A percentile compares a stretch with the other conserved stretches of the same genome.
Conservation (phyloP, 2,329 filamentous ascomycete species). For the Fusarium sp. region DNA sequence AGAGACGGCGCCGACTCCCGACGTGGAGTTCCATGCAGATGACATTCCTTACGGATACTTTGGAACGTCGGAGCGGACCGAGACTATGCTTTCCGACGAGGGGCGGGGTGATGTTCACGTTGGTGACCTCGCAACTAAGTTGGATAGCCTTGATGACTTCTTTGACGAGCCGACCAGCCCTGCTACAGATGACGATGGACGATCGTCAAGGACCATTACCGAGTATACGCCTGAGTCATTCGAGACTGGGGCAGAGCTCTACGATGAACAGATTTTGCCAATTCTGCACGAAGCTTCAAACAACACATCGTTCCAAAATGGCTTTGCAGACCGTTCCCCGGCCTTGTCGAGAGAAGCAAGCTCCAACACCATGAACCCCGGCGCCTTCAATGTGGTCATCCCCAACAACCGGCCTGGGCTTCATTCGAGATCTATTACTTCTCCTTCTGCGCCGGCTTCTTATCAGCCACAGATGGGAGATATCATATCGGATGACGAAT, state of each 20-base stretch:
- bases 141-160: constrained; percentile 86
- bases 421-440: constrained; percentile 88
- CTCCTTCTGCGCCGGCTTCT: constrained; percentile 75
- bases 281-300: constrained; percentile 90
- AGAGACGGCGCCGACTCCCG: constrained; percentile 80
- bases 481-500: constrained; percentile 83
- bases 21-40: constrained; percentile 93
- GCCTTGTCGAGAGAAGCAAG: constrained; percentile 73
- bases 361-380: constrained; percentile 75
- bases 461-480: constrained; percentile 72
- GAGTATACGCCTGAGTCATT: constrained; percentile 77
- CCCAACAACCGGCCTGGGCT: constrained; percentile 72
- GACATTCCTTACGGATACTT: constrained; percentile 90
- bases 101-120: constrained; percentile 76
- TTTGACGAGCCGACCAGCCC: constrained; percentile 80
- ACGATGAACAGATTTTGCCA: constrained; percentile 93
- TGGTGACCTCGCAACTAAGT: constrained; percentile 85
- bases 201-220: constrained; percentile 75
- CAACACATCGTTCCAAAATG: constrained; percentile 88
- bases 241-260: constrained; percentile 85
- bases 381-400: constrained; percentile 66
- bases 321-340: constrained; percentile 82
- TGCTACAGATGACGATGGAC: constrained; percentile 70
- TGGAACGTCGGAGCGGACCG: constrained; percentile 79
- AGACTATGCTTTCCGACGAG: constrained; percentile 95